phyloP scores from a whole-genome alignment of 208 protist species.

The Perkinsela sp. region DNA sequence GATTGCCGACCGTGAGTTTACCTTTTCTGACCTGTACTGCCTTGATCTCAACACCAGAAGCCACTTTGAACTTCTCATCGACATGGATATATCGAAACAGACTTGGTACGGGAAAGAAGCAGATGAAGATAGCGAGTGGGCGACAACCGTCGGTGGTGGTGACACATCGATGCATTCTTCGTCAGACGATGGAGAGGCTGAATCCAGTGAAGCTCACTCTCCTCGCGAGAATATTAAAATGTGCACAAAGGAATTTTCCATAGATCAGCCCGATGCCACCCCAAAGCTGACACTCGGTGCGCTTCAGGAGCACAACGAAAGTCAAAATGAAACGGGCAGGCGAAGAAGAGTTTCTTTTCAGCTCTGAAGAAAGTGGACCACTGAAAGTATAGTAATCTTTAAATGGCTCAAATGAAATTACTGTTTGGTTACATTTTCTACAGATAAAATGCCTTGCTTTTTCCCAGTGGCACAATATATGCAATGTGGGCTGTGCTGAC shows the following conservation, averaged over 20 bases:
- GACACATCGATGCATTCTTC: neutral
- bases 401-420: too few relatives aligned
- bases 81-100: conserved; percentile 34
- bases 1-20: conserved; percentile 43
- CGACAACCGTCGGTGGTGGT: neutral
- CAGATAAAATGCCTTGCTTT: too few relatives aligned
- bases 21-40: conserved; percentile 50
- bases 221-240: neutral
- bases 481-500: too few relatives aligned
- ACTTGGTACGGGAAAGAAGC: conserved; percentile 51
- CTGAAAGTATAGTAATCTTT: too few relatives aligned
- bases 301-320: neutral
- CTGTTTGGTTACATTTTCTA: too few relatives aligned
- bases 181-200: neutral
- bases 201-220: neutral
- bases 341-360: neutral
- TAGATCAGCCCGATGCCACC: neutral
- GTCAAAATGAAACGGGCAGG: neutral
- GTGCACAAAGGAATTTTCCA: neutral
- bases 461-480: too few relatives aligned
- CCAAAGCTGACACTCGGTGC: neutral
- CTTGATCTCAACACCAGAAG: conserved; percentile 47
- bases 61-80: conserved; percentile 32
- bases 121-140: conserved; percentile 17
- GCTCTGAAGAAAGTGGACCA: too few relatives aligned